Base-by-base conservation (phyloP, 2,329 filamentous ascomycete species). In the Dothidotthia symphoricarpi region DNA sequence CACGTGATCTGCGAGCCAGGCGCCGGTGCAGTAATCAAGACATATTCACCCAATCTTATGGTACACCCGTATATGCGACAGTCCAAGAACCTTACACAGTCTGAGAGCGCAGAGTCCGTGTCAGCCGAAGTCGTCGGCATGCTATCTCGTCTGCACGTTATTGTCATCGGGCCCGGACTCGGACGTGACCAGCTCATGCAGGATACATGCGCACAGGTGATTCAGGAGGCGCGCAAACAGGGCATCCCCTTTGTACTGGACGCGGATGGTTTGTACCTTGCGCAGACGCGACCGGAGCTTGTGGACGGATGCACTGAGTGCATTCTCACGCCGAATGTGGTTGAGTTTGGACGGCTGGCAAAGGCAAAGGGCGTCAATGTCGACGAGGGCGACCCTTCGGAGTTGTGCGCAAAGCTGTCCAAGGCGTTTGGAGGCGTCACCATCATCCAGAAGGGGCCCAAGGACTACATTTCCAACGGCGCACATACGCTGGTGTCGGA, bases 31-130 rank as follows among this genome's bases (percentile, higher is more conserved):
- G 90, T 96, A 25, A 95, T 98, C 71, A 98, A 98, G 74, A 88
- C 88, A 3, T 98, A 97, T 73, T 96, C 90, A 14, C 93, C 93
- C 3, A 96, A 97, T 66, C 76, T 98, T 17, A 98, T 98, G 91
- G 93, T 98, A 9, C 93, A 97, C 67, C 93, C 93, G 1, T 80
- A 96, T 52, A 91, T 98, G 81, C 86, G 88, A 19, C 88, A 93
- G 68, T 80, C 81, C 30, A 75, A 78, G 52, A 75, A 80, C 53
- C 69, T 78, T 36, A 64, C 70, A 16, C 66, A 72, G 32, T 69
- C 74, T 36, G 78, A 84, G 39, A 72, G 73, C 10, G 75, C 80
- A 51, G 76, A 85, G 2, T 74, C 72, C 36, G 76, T 95, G 31
- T 80, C 86, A 7, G 68, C 76, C 16, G 72, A 78, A 35, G 85